Evolutionary conservation across 2,329 filamentous ascomycete genomes (phyloP), one percentile per base, ranked within the genome.

Genomic region (Amesomyces nigricolor): DNA sequence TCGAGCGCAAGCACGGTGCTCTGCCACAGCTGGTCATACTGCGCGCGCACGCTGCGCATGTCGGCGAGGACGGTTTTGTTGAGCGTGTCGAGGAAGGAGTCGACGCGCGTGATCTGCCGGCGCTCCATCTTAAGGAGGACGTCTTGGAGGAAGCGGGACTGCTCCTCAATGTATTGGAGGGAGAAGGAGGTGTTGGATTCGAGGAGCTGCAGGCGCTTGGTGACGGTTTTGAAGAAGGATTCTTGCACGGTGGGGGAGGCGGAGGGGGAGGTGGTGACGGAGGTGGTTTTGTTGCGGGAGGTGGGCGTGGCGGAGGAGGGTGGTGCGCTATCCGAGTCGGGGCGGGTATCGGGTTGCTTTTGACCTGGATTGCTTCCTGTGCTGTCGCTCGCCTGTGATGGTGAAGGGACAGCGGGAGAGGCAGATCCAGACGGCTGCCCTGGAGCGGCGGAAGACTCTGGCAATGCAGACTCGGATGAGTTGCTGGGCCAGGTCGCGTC

Each of bases 1-100:
- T 96, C 91, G 13, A 97, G 81, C 30, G 95, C 91, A 53, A 96
- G 86, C 19, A 96, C 87, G 10, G 95, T 96, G 17, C 88, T 92
- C 71, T 96, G 91, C 91, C 92, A 97, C 11, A 97, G 85, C 66
- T 96, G 89, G 67, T 97, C 92, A 70, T 97, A 97, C 68, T 96
- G 88, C 56, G 86, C 83, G 51, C 89, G 82, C 60, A 94, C 87
- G 48, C 80, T 83, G 59, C 83, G 83, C 37, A 96, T 76, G 69
- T 99, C 94, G 14, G 82, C 79, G 39, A 95, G 79, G 1, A 97
- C 90, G 0, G 91, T 96, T 46, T 77, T 78, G 69, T 99, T 99
- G n/a, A 99, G 78, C 38, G 83, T 83, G 58, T 90, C 83, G 13
- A 97, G 78, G 66, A 96, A 96, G 1, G 78, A 77, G 19, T 87